Evolutionary conservation across 129 eudicot species (phyloP).

Genomic region (Ambrosia trifida): DNA sequence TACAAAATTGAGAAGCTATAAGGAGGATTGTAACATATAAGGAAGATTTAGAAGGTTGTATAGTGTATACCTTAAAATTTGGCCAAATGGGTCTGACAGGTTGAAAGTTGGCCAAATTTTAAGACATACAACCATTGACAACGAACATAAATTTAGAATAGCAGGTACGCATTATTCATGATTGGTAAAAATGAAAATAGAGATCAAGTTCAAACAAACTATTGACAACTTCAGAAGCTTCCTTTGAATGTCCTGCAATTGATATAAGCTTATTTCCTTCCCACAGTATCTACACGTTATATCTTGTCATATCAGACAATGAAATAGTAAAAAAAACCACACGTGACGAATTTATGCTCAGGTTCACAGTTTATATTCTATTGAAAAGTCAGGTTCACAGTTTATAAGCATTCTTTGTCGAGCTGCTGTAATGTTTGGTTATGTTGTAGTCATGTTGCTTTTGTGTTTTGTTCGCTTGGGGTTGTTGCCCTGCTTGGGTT

Average conservation of each 20-base stretch:
- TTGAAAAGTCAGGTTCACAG: constrained; percentile 16
- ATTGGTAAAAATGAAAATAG: constrained; percentile 12
- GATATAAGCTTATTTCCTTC: constrained; percentile 90
- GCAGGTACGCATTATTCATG: not conserved
- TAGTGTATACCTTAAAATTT: too few relatives aligned
- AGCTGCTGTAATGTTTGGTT: too few relatives aligned
- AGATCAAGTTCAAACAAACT: constrained; percentile 45
- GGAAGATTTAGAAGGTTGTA: too few relatives aligned
- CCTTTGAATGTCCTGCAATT: constrained; percentile 94
- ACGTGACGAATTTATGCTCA: constrained; percentile 10
- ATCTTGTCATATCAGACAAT: constrained; percentile 8
- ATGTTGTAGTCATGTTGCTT: too few relatives aligned
- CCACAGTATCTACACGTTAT: constrained; percentile 83
- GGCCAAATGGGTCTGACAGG: too few relatives aligned
- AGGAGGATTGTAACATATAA: too few relatives aligned
- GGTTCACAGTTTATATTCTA: not conserved
- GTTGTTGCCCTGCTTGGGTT: too few relatives aligned
- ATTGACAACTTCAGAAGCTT: constrained; percentile 78
- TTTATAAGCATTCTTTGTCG: too few relatives aligned
- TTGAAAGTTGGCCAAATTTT: too few relatives aligned
- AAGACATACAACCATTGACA: too few relatives aligned
- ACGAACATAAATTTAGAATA: not conserved
- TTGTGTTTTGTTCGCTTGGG: too few relatives aligned
- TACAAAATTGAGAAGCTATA: too few relatives aligned
- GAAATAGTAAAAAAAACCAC: not conserved